Base-by-base conservation (phyloP, 352 stramenopile species). In the Globisporangium paroecandrum region DNA sequence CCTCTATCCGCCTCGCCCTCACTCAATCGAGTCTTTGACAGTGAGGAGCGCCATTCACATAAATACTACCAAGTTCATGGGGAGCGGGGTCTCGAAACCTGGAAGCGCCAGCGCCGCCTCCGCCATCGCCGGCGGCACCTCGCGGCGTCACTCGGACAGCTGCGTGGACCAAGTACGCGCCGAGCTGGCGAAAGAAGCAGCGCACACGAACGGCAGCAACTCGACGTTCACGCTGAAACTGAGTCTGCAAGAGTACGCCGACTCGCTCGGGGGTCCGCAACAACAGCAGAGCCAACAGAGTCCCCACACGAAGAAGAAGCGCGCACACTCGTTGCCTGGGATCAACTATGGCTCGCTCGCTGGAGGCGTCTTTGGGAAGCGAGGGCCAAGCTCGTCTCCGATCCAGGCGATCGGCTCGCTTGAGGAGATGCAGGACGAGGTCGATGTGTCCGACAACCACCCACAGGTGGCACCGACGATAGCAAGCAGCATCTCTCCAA, bases 71-170 rank as follows among this genome's bases (percentile, higher is more conserved):
- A 47, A 47, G 8, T 59, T 41, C 51, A 83, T 83, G 76, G 76
- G 76, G 32, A 74, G 74, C 29, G 74, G 76, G 7, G 70, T 77
- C 25, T 81, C 77, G 13, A 71, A 71, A 27, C 58, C 69, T 13
- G 18, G 27, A 29, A 24, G 15, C 54, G 15, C 13, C 27, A 20
- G 32, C 27, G 2, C n/a, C 25, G 3, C 12, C 41, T 20, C 41
- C 41, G 13, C 15, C 41, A 47, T 7, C 41, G 20, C 1, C 4
- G 15, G 41, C 41, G 8, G 6, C 54, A 34, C 18, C 47, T 58
- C 59, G 22, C 15, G 70, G 57, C 77, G 74, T 43, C 70, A 66
- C 49, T 80, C 74, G 2, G 72, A 74, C 57, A 83, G 74, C 51
- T 64, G 77, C 53, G 49, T 78, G 10, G 65, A 77, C 53, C 67